These are phyloP conservation scores for Calonectria naviculata DNA, from an alignment of 2,329 filamentous ascomycete genomes.

Conservation along the genomic window DNA sequence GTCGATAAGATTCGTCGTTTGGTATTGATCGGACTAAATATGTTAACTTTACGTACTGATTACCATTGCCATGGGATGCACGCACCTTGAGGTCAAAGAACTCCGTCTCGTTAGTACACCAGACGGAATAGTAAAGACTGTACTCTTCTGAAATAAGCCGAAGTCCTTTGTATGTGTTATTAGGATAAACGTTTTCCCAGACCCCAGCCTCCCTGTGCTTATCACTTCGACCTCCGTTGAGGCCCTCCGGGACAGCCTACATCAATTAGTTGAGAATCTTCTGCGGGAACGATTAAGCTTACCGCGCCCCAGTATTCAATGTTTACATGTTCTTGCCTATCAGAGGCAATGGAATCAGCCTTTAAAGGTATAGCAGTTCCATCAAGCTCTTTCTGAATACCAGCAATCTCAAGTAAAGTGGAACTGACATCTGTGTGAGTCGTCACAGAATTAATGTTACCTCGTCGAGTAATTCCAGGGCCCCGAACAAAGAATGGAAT, in stretches of 20 bases:
- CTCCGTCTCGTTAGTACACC: slow-evolving; percentile 61
- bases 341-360: background rate
- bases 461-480: slow-evolving; percentile 51
- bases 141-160: slow-evolving; percentile 58
- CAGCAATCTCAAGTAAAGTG: slow-evolving; percentile 55
- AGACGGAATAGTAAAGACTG: slow-evolving; percentile 65
- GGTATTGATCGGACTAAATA: slow-evolving; percentile 3
- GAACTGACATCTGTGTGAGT: slow-evolving; percentile 64
- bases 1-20: background rate
- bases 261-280: background rate
- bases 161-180: slow-evolving; percentile 65
- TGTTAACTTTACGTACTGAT: background rate
- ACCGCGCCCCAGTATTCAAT: slow-evolving; percentile 59
- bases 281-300: background rate
- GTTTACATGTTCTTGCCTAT: slow-evolving; percentile 56
- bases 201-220: slow-evolving; percentile 4
- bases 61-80: background rate
- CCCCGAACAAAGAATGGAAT: slow-evolving; percentile 60
- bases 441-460: slow-evolving; percentile 50
- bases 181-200: slow-evolving; percentile 25
- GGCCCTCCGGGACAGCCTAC: slow-evolving; percentile 5
- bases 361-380: slow-evolving; percentile 54
- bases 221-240: background rate
- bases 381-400: slow-evolving; percentile 56
- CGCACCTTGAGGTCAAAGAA: slow-evolving; percentile 62